Base-by-base conservation (phyloP, 2,329 filamentous ascomycete genomes). In the Fonsecaea monophora region DNA sequence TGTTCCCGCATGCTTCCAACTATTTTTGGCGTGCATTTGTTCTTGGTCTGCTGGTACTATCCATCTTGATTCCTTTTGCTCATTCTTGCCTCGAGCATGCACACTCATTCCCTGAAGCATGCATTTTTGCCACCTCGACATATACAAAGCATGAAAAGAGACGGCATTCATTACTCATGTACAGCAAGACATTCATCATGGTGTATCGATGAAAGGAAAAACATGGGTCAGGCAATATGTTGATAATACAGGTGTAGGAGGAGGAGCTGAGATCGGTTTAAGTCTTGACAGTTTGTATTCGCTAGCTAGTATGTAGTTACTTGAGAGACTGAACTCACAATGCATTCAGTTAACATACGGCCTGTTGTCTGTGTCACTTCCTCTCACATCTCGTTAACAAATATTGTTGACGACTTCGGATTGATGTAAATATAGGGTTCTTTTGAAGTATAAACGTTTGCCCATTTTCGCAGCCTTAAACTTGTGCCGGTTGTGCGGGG, bases 21-120 rank as follows among this genome's bases (percentile, higher is more conserved):
- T 60, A 66, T 58, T 67, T 68, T 66, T 65, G 68, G 66, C 62
- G 60, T 60, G 63, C 61, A 64, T 68, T 25, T 38, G 55, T 66
- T 66, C 60, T 70, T 70, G 68, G 68, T 65, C 53, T 40, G 64
- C 63, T 57, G 63, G 58, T 60, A 64, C 55, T 60, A 62, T 37
- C 38, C 60, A 64, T 68, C 53, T 65, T 70, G 65, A 60, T 65
- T 53, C 30, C 58, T 68, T 65, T 68, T 70, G 63, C 59, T 63
- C 66, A 68, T 67, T 61, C 68, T 65, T 67, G 63, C 60, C 25
- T 60, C 40, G 54, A 59, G 60, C 68, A 70, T 70, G 58, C 57
- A 38, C 68, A 60, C 38, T 32, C 62, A 67, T 61, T 40, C 21
- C 30, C 64, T 62, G 63, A 53, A 64, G 56, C 35, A 64, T 60